Percentiles rank a stretch among this genome's conserved stretches.
These are phyloP conservation scores for Anisodus acutangulus DNA, from an alignment of 257 asterid species.

Conservation along the genomic window DNA sequence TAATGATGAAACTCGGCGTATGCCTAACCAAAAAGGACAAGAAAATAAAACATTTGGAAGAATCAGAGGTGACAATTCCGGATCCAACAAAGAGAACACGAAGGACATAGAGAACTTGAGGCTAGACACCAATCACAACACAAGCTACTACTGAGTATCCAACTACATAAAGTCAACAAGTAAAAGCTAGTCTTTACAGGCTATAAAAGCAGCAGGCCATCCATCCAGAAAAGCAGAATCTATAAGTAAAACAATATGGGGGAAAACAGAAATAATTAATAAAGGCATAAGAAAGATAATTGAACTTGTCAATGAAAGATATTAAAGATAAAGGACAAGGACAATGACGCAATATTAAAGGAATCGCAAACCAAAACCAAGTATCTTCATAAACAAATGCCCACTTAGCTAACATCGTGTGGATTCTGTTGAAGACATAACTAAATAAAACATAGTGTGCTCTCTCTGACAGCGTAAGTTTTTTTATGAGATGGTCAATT, in stretches of 20 bases:
- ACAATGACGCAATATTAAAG: background rate
- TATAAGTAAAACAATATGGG: background rate
- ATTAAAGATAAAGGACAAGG: background rate
- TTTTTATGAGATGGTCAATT: background rate
- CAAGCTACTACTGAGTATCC: background rate
- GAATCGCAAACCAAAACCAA: constrained; percentile 17
- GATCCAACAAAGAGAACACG: background rate
- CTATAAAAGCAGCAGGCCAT: constrained; percentile 7
- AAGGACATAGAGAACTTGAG: background rate
- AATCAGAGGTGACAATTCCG: constrained; percentile 6
- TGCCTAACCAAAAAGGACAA: constrained; percentile 51
- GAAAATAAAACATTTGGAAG: background rate
- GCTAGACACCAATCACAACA: constrained; percentile 4
- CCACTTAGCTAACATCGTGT: background rate
- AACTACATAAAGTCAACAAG: constrained; percentile 23
- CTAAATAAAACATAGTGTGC: background rate
- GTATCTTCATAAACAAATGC: constrained; percentile 15
- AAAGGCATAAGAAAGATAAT: background rate
- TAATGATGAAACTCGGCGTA: constrained; percentile 68
- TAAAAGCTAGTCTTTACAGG: constrained; percentile 19
- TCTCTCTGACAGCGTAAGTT: background rate
- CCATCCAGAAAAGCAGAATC: constrained; percentile 14
- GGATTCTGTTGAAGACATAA: background rate
- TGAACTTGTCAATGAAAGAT: constrained; percentile 18
- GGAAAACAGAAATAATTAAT: background rate